A percentile compares a stretch with the other conserved stretches of the same genome.
Evolutionary conservation across 371 early-diverging fungal genomes (phyloP).

Genomic region (Amoeboaphelidium protococcarum): DNA sequence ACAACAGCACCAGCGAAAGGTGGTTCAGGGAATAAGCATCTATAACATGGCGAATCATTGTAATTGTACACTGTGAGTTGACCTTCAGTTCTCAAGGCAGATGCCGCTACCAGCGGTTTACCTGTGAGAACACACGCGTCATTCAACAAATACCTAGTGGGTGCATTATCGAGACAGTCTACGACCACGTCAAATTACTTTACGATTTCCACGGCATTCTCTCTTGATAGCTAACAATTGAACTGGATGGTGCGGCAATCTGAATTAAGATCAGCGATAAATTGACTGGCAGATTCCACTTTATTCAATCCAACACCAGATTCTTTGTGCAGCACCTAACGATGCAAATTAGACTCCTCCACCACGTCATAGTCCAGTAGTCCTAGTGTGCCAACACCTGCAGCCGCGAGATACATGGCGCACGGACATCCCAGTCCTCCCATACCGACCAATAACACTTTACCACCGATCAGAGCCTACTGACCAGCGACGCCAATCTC

Average conservation of each 20-base stretch:
- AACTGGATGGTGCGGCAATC: conserved; percentile 22
- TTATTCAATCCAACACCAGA: conserved; percentile 42
- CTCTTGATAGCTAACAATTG: conserved; percentile 25
- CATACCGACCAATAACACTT: conserved; percentile 77
- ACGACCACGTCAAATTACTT: conserved; percentile 61
- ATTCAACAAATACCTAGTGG: conserved; percentile 82
- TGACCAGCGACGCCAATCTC: conserved; percentile 62
- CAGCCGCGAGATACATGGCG: conserved; percentile 66
- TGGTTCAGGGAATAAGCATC: conserved; percentile 84
- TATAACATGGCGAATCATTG: conserved; percentile 76
- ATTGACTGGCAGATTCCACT: conserved; percentile 39
- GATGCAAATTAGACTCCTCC: conserved; percentile 81
- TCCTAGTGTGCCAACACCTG: conserved; percentile 71
- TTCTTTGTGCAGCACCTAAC: conserved; percentile 82
- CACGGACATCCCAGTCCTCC: conserved; percentile 92
- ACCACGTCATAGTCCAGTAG: conserved; percentile 87
- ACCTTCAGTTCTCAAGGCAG: conserved; percentile 83
- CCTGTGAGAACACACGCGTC: conserved; percentile 63
- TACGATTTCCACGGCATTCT: conserved; percentile 33
- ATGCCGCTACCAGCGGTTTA: conserved; percentile 77
- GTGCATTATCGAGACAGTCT: conserved; percentile 92
- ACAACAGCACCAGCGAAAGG: conserved; percentile 63
- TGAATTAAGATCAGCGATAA: conserved; percentile 18
- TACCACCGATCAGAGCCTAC: conserved; percentile 34
- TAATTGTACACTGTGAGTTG: conserved; percentile 63